Percentiles rank a stretch among this genome's conserved stretches.
Conservation (phyloP, 2,329 filamentous ascomycete species). For the Epichloe festucae region DNA sequence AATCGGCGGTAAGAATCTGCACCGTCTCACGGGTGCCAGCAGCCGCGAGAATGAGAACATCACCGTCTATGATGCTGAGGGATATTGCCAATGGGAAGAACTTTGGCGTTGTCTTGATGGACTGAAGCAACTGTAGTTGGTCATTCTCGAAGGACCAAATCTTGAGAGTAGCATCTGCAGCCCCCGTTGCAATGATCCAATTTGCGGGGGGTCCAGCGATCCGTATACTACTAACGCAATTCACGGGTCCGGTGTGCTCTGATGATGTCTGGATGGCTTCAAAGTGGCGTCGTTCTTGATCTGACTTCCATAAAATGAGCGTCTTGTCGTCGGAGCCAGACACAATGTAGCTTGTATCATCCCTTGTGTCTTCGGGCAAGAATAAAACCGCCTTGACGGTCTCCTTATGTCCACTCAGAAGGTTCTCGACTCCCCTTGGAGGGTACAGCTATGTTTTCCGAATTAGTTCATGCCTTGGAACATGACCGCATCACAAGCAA, state of each 20-base stretch:
- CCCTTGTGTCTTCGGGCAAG: slow-evolving; percentile 37
- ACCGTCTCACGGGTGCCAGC: slow-evolving; percentile 74
- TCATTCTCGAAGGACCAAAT: slow-evolving; percentile 52
- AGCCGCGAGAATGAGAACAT: slow-evolving; percentile 59
- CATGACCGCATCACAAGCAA: not conserved
- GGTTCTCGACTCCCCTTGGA: slow-evolving; percentile 44
- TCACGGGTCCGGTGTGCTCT: slow-evolving; percentile 64
- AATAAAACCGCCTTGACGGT: slow-evolving; percentile 77
- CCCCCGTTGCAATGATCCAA: slow-evolving; percentile 60
- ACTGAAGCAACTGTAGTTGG: slow-evolving; percentile 47
- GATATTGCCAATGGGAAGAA: slow-evolving; percentile 75
- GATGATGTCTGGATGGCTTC: slow-evolving; percentile 37
- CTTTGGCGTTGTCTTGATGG: slow-evolving; percentile 58
- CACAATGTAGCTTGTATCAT: slow-evolving; percentile 46
- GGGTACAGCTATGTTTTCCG: slow-evolving; percentile 18
- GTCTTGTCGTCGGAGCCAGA: slow-evolving; percentile 73
- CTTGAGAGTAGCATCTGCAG: slow-evolving; percentile 60
- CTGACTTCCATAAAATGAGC: slow-evolving; percentile 55
- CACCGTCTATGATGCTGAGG: slow-evolving; percentile 43
- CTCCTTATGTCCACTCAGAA: slow-evolving; percentile 66
- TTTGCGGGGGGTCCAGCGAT: slow-evolving; percentile 14
- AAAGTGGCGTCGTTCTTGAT: slow-evolving; percentile 13
- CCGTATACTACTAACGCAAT: slow-evolving; percentile 43
- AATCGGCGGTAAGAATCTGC: slow-evolving; percentile 58
- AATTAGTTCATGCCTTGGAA: not conserved